Conservation (phyloP, 306 rosid genomes). For the Acacia acuminata region DNA sequence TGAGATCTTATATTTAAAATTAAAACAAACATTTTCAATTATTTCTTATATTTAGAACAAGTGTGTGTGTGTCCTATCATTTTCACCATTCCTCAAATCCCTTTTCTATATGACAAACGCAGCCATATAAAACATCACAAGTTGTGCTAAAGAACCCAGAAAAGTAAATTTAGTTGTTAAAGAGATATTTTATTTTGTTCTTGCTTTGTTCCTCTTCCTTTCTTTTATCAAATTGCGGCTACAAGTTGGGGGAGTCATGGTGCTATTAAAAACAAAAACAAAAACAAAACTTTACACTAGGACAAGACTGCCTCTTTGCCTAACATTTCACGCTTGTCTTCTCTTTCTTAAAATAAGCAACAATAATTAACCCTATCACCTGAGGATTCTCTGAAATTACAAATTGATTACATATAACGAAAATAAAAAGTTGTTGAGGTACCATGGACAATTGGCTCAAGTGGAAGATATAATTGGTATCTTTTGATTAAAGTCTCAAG, state of each 20-base stretch:
- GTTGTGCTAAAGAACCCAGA: background rate
- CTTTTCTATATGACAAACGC: background rate
- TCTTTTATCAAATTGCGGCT: constrained; percentile 24
- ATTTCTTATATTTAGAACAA: too few relatives aligned
- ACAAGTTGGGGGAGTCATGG: constrained; percentile 21
- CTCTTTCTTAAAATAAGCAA: background rate
- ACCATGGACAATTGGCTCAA: background rate
- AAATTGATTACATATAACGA: too few relatives aligned
- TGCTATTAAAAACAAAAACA: background rate
- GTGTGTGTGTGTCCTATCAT: too few relatives aligned
- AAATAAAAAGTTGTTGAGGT: background rate
- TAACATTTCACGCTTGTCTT: constrained; percentile 6
- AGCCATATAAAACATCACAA: background rate
- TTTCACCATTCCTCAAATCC: background rate
- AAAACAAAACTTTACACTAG: background rate
- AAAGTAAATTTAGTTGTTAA: constrained; percentile 3
- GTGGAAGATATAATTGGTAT: too few relatives aligned
- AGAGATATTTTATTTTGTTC: background rate
- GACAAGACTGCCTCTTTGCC: constrained; percentile 5
- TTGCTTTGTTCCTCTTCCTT: background rate
- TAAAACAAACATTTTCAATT: too few relatives aligned
- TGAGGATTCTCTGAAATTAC: background rate
- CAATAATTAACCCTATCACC: constrained; percentile 37
- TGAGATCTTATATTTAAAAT: too few relatives aligned
- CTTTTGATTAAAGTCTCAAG: background rate